Conservation (phyloP, 208 protist genomes). For the Trypanosoma platydactyli region DNA sequence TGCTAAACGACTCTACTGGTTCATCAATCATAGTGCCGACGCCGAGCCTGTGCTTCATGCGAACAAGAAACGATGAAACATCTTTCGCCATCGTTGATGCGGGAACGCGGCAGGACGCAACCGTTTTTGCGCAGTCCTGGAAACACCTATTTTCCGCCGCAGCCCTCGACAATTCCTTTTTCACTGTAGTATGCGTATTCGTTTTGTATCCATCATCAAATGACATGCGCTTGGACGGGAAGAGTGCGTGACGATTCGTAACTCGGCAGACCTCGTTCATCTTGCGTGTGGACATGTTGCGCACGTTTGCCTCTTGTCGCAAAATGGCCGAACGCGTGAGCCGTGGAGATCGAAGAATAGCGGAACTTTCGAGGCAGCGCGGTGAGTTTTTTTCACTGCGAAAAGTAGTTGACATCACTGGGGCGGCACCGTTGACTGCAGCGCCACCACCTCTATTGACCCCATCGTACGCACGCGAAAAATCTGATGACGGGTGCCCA, state of each 20-base stretch:
- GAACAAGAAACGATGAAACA: neutral
- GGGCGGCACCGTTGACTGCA: neutral
- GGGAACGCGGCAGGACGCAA: neutral
- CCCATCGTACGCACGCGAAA: neutral
- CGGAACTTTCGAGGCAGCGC: neutral
- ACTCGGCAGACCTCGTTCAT: neutral
- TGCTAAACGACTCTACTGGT: neutral
- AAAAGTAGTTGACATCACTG: neutral
- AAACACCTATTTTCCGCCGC: neutral
- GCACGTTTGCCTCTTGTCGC: slow-evolving; percentile 11
- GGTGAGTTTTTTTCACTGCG: neutral
- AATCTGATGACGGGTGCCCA: neutral
- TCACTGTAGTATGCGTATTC: neutral
- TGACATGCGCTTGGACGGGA: neutral
- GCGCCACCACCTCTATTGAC: neutral
- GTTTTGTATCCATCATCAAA: neutral
- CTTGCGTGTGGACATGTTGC: neutral
- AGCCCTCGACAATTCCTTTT: too few species aligned
- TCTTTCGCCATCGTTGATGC: neutral
- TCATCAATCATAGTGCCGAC: neutral
- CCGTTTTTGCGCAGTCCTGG: neutral
- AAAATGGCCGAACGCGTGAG: slow-evolving; percentile 23
- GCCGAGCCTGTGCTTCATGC: slow-evolving; percentile 1
- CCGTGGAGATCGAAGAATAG: neutral
- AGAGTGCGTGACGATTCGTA: neutral